These are phyloP conservation scores for Penicillium sp. DNA, from an alignment of 2,329 filamentous ascomycete genomes.

Conservation along the genomic window DNA sequence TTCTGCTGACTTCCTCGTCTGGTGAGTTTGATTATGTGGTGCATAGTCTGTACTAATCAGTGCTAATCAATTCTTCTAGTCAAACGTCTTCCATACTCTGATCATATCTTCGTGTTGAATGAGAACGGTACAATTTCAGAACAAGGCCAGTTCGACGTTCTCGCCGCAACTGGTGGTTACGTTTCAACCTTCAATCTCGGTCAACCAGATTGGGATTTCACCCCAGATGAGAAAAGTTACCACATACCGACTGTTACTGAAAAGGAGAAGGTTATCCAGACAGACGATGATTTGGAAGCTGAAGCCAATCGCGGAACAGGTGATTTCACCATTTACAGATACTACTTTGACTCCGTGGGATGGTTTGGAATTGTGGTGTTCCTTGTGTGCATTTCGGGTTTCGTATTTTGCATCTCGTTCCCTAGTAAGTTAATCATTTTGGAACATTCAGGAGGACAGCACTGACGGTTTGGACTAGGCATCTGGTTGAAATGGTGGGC, in stretches of 20 bases:
- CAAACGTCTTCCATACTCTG: constrained; percentile 39
- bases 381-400: constrained; percentile 33
- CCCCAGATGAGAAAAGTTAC: constrained; percentile 15
- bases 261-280: constrained; percentile 10
- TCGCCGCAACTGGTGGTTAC: constrained; percentile 37
- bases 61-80: constrained; percentile 17
- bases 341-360: constrained; percentile 37
- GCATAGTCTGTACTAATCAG: neutral
- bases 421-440: constrained; percentile 26
- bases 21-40: constrained; percentile 8
- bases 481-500: constrained; percentile 44
- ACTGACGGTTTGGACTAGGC: constrained; percentile 16
- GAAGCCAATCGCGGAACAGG: constrained; percentile 32
- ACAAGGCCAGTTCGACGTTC: constrained; percentile 37
- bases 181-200: constrained; percentile 37
- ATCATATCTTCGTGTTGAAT: constrained; percentile 41
- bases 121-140: constrained; percentile 36
- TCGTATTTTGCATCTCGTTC: constrained; percentile 40
- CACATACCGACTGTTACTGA: constrained; percentile 13
- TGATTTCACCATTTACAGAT: constrained; percentile 42
- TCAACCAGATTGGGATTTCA: constrained; percentile 29
- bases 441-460: neutral
- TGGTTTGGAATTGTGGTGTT: constrained; percentile 33
- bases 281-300: constrained; percentile 20
- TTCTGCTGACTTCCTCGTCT: constrained; percentile 15